Base-by-base conservation (phyloP, 352 stramenopile species). In the Globisporangium middletonii region DNA sequence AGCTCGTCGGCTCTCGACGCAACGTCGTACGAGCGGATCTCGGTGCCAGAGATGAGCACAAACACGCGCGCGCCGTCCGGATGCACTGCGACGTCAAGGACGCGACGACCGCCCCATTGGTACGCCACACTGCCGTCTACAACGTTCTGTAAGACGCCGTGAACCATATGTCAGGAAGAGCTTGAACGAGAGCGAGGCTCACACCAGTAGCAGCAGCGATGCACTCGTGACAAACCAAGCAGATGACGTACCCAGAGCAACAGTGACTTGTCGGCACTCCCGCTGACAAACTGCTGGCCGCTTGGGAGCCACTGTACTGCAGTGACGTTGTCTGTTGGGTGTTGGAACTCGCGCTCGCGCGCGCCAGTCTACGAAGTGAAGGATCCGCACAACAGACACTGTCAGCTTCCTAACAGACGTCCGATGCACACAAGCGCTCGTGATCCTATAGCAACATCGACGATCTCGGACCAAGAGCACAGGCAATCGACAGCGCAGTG, bases 191-290 rank as follows among this genome's bases (percentile, higher is more conserved):
- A 33, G 11, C 8, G 37, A 6, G 5, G 27, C 12, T 23, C 23
- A 23, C 23, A 23, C 23, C 23, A 27, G 9, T 1, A 30, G 12
- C 35, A 11, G 1, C 13, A 42, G 26, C 5, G n/a, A 48, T 3
- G 26, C 28, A 47, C 23, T 38, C 11, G 11, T 1, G 28, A 46
- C 5, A 33, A 12, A 13, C 33, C 9, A 11, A 38, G 33, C 5
- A 38, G 33, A 23, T 16, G 51, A 16, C 73, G n/a, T 72, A 93
- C 83, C 83, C 83, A 91, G 23, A 93, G 46, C 35, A 91, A 57
- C 12, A 93, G 68, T 12, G 78, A 89, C 28, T 89, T 90, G 42
- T 93, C 77, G 0, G 77, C 63, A 44, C 79, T 93, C 1, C 78
- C 80, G 55, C 72, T 89, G 16, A 91, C 59, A 54, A 93, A 91